phyloP scores from a whole-genome alignment of 345 rosid genomes.

The Geranium rotundifolium region DNA sequence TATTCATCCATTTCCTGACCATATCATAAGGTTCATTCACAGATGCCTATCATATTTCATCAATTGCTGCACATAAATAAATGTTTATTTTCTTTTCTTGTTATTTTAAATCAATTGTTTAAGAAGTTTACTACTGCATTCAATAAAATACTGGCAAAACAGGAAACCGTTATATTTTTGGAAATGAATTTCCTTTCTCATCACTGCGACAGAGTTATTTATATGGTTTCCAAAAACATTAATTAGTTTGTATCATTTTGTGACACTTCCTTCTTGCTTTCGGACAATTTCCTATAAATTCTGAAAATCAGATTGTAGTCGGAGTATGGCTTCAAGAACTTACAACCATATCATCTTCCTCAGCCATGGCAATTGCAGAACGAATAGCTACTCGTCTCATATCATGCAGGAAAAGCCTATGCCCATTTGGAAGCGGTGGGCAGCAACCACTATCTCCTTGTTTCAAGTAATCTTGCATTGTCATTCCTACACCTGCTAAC shows the following conservation, averaged over 20 bases:
- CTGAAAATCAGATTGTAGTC: not conserved
- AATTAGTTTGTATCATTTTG: not conserved
- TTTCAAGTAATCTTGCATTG: slow-evolving; percentile 88
- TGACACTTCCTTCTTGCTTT: not conserved
- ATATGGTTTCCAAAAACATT: not conserved
- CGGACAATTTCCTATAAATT: not conserved
- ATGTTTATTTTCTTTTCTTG: too few relatives aligned
- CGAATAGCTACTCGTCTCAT: slow-evolving; percentile 88
- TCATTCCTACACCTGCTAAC: slow-evolving; percentile 88
- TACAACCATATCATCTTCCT: slow-evolving; percentile 97
- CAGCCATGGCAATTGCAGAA: slow-evolving; percentile 95
- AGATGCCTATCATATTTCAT: too few relatives aligned
- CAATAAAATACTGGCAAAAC: too few relatives aligned
- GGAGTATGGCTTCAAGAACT: slow-evolving; percentile 22
- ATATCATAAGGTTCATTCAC: too few relatives aligned
- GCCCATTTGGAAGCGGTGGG: slow-evolving; percentile 82
- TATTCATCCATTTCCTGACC: too few relatives aligned
- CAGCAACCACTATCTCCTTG: slow-evolving; percentile 79
- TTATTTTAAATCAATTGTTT: too few relatives aligned
- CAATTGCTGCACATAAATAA: too few relatives aligned
- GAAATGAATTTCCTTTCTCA: too few relatives aligned
- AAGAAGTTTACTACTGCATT: too few relatives aligned
- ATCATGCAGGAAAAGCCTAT: slow-evolving; percentile 82
- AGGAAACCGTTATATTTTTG: too few relatives aligned
- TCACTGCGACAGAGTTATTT: not conserved